Evolutionary conservation across 148 eudicot genomes (phyloP), one percentile per base, ranked within the genome.

Genomic region (Suaeda aralocaspica): DNA sequence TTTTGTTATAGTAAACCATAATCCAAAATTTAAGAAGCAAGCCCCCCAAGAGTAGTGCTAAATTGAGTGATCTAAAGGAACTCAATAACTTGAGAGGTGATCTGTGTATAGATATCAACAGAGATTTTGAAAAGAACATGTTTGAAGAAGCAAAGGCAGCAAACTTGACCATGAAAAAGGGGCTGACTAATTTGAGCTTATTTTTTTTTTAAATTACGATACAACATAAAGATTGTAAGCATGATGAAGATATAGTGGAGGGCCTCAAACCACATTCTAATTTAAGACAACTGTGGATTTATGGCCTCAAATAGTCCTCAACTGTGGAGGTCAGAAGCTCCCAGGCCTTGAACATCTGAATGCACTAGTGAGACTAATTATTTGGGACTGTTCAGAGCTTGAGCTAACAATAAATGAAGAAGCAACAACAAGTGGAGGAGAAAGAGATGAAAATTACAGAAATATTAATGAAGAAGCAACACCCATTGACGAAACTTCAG

Each of bases 351-450:
- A n/a, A n/a, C n/a, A n/a, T n/a, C n/a, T n/a, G n/a, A n/a, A n/a
- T n/a, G n/a, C n/a, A n/a, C n/a, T n/a, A n/a, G n/a, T n/a, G n/a
- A n/a, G n/a, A n/a, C n/a, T n/a, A n/a, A n/a, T n/a, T 31, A 48
- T 31, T 55, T 76, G 79, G 79, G 67, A 51, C 1, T 24, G 24
- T 81, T 80, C 74, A 72, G 48, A 55, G 5, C 81, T 81, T 26
- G 6, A 2, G 6, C 53, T 81, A n/a, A 1, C 0, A 18, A 0
- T 0, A 8, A 51, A n/a, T 80, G 75, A 2, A 0, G 19, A 77
- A 60, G 31, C 29, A 77, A 34, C 73, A 64, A 52, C 78, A 80
- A 33, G n/a, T 73, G 83, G 83, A 69, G 83, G 78, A 70, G 19
- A 49, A n/a, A n/a, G n/a, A n/a, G n/a, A n/a, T n/a, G n/a, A n/a